Evolutionary conservation across 345 rosid species (phyloP), one percentile per base, ranked within the genome.

Genomic region (Euphorbia pulcherrima): DNA sequence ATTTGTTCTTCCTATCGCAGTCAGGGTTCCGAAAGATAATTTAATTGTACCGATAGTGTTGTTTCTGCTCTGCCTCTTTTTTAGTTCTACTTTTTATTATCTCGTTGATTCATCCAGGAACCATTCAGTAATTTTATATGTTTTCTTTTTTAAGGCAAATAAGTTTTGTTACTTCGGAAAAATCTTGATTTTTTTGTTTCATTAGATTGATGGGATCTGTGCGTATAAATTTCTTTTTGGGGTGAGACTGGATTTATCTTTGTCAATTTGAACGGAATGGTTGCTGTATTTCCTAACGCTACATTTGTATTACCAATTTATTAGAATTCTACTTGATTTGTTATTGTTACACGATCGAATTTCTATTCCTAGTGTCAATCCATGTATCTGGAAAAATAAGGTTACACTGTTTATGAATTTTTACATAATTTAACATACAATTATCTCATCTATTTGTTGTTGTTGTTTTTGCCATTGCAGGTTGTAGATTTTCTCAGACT

Each of bases 381-480:
- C 4, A 50, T 50, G 9, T 18, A 11, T 24, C 24, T 50, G n/a
- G 24, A 50, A 50, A 47, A n/a, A 18, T 4, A 6, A 18, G 24
- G 20, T 50, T n/a, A 18, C 6, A 24, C 20, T 50, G 7, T 53
- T 53, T 20, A 10, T 53, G 27, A 23, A 21, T 6, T 53, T 11
- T 64, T n/a, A 4, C 8, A 17, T 7, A 29, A 1, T 1, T 20
- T 29, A 5, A 17, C 29, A n/a, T 4, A 24, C 3, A 7, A 18
- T 62, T 12, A 8, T 35, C 8, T 12, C 18, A n/a, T 10, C 11
- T 58, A 8, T 12, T 46, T 28, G 56, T 7, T 35, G 52, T n/a
- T n/a, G 6, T 65, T 65, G 10, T 47, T 7, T 46, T 27, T 39
- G 14, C 37, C 46, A 23, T 60, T 30, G 46, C 67, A 78, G 81